Percentiles rank a stretch among this genome's conserved stretches.
These are phyloP conservation scores for Tagetes erecta DNA, from an alignment of 129 eudicot species.

Conservation along the genomic window DNA sequence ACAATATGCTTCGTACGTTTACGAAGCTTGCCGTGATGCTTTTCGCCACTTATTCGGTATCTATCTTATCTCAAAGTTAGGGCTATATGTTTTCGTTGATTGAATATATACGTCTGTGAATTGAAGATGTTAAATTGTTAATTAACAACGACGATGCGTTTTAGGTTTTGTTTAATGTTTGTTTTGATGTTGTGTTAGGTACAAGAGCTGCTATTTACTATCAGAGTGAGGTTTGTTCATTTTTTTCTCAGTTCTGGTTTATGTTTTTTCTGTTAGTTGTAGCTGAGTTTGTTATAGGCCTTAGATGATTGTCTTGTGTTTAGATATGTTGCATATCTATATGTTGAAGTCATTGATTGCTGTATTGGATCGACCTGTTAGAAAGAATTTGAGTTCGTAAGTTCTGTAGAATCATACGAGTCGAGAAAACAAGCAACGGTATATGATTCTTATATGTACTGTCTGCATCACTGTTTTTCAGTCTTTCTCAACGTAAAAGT, in stretches of 20 bases:
- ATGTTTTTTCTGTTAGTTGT: conserved; percentile 5
- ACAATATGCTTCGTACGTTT: conserved; percentile 89
- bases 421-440: conserved; percentile 8
- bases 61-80: conserved; percentile 25
- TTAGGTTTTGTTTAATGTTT: neutral
- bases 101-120: neutral
- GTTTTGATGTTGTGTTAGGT: conserved; percentile 46
- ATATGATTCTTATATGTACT: too few relatives aligned
- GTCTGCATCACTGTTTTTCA: neutral
- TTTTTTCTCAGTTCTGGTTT: neutral
- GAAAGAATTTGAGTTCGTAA: neutral
- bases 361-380: neutral
- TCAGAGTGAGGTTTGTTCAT: conserved; percentile 71
- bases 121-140: neutral
- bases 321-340: neutral
- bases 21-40: conserved; percentile 98
- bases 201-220: conserved; percentile 84
- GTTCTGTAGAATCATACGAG: conserved; percentile 13
- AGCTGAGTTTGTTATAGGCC: neutral
- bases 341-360: neutral
- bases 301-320: neutral
- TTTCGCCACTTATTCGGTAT: conserved; percentile 94
- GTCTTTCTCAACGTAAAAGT: neutral
- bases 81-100: conserved; percentile 1
- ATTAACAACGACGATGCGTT: neutral